phyloP scores from a whole-genome alignment of 1,284 basidiomycete genomes.

The Fomes fomentarius region DNA sequence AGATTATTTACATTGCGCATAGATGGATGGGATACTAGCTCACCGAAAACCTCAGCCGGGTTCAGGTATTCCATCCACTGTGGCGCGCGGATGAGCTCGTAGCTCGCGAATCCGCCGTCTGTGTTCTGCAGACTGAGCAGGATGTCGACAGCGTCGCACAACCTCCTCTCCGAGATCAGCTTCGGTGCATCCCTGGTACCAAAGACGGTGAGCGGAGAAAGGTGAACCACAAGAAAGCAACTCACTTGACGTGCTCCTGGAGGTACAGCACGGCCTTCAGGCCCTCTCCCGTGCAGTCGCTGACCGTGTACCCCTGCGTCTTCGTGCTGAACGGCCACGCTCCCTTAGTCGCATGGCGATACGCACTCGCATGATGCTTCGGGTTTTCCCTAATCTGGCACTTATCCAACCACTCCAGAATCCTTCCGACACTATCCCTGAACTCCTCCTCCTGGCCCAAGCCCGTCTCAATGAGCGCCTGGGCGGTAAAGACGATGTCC shows the following conservation, averaged over 20 bases:
- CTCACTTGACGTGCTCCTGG: constrained; percentile 82
- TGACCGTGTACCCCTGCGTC: constrained; percentile 96
- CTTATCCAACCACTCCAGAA: constrained; percentile 89
- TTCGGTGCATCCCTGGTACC: constrained; percentile 70
- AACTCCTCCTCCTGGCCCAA: constrained; percentile 81
- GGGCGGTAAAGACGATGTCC: constrained; percentile 92
- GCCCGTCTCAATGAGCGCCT: constrained; percentile 91
- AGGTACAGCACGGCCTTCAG: constrained; percentile 91
- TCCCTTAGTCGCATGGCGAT: constrained; percentile 91
- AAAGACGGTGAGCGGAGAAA: not conserved
- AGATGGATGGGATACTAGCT: constrained; percentile 28
- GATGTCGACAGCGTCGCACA: constrained; percentile 89
- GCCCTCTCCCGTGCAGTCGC: constrained; percentile 96
- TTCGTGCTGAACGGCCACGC: constrained; percentile 96
- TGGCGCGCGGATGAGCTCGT: constrained; percentile 89
- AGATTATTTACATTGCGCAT: not conserved
- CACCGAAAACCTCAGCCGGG: constrained; percentile 93
- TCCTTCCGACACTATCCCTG: constrained; percentile 63
- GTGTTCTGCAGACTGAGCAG: constrained; percentile 89
- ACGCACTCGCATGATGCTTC: constrained; percentile 68
- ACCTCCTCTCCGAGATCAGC: constrained; percentile 72
- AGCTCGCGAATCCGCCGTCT: constrained; percentile 92
- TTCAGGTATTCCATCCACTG: constrained; percentile 84
- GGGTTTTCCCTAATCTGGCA: constrained; percentile 91
- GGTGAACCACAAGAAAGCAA: constrained; percentile 17